Evolutionary conservation across 352 stramenopile genomes (phyloP), one percentile per base, ranked within the genome.

Genomic region (Globisporangium ultimum): DNA sequence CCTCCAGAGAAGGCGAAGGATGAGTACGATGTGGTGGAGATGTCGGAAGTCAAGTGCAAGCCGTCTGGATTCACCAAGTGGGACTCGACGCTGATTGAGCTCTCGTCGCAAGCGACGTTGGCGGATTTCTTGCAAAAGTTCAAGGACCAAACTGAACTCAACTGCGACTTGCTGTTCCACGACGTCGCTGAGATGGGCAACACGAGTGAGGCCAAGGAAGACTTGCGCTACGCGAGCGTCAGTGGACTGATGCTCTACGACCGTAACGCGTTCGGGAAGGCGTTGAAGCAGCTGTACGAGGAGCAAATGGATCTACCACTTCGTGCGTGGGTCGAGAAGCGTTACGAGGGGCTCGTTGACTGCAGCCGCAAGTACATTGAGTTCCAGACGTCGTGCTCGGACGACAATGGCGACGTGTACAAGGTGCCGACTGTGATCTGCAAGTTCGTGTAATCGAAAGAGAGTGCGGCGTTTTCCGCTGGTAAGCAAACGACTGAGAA

Each of bases 1-100:
- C 65, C 72, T 17, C 84, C 88, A 18, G 74, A 81, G 72, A 93
- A 90, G 67, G 83, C 87, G 20, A 94, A 97, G 74, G 89, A 97
- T 61, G 87, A 96, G 66, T 97, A 97, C 64, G 91, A 97, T 46
- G 76, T 91, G 34, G 84, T 94, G 21, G 85, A 94, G 55, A 94
- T 94, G 85, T 80, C 75, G 40, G 82, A 94, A 61, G 85, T 94
- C 15, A 89, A 91, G 64, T 94, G 85, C 79, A 92, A 91, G 51
- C 85, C 85, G 6, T 24, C 85, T 58, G 83, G 83, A 17, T 97
- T 97, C 64, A 97, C 89, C 3, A 97, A 97, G 71, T 97, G 91
- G 91, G 91, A 97, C 71, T 95, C 83, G 50, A 94, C 85, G 18
- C 18, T 90, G 11, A 76, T 94, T 42, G 74, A 88, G 56, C 60